phyloP scores from a whole-genome alignment of 805 yeast genomes.

The Candida oleophila region DNA sequence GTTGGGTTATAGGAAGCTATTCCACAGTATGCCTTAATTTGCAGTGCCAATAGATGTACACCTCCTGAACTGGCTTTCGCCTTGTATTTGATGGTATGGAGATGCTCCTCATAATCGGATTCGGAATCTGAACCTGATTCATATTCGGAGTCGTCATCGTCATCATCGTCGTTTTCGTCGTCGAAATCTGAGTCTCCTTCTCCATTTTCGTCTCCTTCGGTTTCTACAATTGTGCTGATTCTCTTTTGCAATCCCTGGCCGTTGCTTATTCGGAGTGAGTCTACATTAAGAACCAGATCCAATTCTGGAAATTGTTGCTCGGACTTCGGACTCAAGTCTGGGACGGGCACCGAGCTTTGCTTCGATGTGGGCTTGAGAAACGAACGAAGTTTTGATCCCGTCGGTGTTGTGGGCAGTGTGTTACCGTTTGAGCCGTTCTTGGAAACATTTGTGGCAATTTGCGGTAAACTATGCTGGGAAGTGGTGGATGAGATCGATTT shows the following conservation, averaged over 20 bases:
- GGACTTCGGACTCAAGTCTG: neutral
- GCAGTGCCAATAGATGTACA: constrained; percentile 20
- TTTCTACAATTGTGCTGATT: constrained; percentile 29
- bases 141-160: constrained; percentile 6
- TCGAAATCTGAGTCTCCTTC: constrained; percentile 13
- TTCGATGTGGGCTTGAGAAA: neutral
- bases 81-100: constrained; percentile 22
- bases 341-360: neutral
- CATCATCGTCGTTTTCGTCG: constrained; percentile 10
- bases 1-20: constrained; percentile 14
- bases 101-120: constrained; percentile 21
- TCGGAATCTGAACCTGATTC: constrained; percentile 3
- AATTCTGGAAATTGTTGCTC: neutral
- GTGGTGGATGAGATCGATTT: constrained; percentile 7
- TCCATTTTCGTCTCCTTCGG: constrained; percentile 15
- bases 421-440: neutral
- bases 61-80: constrained; percentile 8
- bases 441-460: neutral
- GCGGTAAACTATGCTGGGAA: neutral
- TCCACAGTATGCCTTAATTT: constrained; percentile 38
- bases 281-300: neutral
- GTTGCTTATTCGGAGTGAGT: neutral
- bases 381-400: neutral
- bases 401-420: neutral
- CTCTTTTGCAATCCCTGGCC: constrained; percentile 11